These are phyloP conservation scores for Perkinsus olseni DNA, from an alignment of 169 alveolate species.

Conservation along the genomic window DNA sequence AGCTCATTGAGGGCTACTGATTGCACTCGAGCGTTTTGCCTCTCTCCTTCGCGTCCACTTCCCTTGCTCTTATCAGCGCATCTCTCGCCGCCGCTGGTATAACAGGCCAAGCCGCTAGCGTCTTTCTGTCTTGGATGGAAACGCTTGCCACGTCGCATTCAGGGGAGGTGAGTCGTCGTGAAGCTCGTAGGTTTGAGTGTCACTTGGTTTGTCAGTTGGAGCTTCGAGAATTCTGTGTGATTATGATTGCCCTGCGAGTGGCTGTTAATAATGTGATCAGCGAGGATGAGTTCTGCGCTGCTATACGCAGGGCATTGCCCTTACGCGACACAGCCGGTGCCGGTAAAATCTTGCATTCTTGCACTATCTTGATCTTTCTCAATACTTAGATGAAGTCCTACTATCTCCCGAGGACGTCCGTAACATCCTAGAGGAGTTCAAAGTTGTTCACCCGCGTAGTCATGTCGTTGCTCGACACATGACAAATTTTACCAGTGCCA, in stretches of 20 bases:
- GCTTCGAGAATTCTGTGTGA: not conserved
- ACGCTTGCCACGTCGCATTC: too few relatives aligned
- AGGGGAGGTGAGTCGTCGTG: too few relatives aligned
- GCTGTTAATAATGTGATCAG: not conserved
- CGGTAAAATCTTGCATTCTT: not conserved
- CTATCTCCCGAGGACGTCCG: not conserved
- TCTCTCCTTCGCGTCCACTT: not conserved
- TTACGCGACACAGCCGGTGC: not conserved
- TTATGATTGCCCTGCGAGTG: not conserved
- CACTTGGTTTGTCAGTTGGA: not conserved
- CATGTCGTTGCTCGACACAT: not conserved
- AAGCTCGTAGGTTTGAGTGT: not conserved
- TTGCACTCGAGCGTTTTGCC: too few relatives aligned
- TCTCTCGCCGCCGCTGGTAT: not conserved
- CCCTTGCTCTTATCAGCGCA: not conserved
- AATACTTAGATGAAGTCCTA: not conserved
- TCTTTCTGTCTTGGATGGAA: not conserved
- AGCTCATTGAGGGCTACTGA: not conserved
- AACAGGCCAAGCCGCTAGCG: not conserved
- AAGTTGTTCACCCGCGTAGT: not conserved
- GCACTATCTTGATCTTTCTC: too few relatives aligned
- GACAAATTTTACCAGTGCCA: not conserved
- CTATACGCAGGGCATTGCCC: not conserved
- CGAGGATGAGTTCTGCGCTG: not conserved
- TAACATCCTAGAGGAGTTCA: not conserved